Percentiles rank a stretch among this genome's conserved stretches.
Evolutionary conservation across 2,329 filamentous ascomycete genomes (phyloP).

Genomic region (Beauveria sp.): DNA sequence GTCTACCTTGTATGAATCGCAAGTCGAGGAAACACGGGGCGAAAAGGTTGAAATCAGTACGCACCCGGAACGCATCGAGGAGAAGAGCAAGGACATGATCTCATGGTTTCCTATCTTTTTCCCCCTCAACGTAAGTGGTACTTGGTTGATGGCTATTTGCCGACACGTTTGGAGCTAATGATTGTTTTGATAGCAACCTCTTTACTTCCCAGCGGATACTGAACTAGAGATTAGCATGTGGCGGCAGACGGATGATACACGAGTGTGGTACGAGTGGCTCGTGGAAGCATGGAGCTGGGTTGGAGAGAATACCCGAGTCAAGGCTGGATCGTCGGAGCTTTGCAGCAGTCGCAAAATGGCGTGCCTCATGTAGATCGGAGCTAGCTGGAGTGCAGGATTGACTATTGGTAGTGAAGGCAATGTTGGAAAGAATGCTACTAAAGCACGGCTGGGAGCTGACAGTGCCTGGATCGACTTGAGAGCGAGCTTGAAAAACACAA

Average conservation of each 20-base stretch:
- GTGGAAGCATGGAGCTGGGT: conserved; percentile 73
- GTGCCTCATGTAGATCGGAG: conserved; percentile 53
- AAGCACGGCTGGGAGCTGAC: not conserved
- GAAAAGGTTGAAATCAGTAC: conserved; percentile 78
- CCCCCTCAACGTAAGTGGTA: conserved; percentile 68
- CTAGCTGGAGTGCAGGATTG: not conserved
- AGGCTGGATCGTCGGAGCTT: conserved; percentile 57
- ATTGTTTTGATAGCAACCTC: conserved; percentile 54
- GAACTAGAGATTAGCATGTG: conserved; percentile 91
- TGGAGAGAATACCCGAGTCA: conserved; percentile 52
- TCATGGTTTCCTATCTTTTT: conserved; percentile 99
- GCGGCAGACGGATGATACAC: conserved; percentile 88
- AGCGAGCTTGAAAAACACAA: not conserved
- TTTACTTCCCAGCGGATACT: conserved; percentile 76
- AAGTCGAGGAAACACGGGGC: conserved; percentile 25
- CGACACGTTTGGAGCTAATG: not conserved
- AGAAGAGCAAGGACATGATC: conserved; percentile 95
- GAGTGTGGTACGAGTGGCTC: conserved; percentile 98
- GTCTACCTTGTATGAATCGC: conserved; percentile 74
- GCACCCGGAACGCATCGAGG: conserved; percentile 82
- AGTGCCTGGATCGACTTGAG: not conserved
- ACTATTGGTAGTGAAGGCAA: not conserved
- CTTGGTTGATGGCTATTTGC: not conserved
- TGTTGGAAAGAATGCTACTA: not conserved
- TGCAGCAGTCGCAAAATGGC: conserved; percentile 63